A percentile compares a stretch with the other conserved stretches of the same genome.
phyloP scores from a whole-genome alignment of 495 filamentous ascomycete species.

The Darksidea phi region DNA sequence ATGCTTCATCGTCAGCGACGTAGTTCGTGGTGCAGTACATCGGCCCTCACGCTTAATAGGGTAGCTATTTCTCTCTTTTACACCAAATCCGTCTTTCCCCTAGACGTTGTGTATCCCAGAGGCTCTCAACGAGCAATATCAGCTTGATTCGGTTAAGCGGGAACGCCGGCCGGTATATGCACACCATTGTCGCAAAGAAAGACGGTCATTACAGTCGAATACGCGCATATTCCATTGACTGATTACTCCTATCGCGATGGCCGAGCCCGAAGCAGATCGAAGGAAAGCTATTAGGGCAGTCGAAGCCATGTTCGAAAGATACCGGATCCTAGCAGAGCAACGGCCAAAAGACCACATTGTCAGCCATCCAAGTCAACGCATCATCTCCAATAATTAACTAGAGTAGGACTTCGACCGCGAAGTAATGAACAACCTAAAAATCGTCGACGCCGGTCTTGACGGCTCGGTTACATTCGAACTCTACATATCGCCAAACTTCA shows the following conservation, averaged over 20 bases:
- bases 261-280: slow-evolving; percentile 8
- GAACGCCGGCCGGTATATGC: no score
- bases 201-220: no score
- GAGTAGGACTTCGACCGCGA: slow-evolving; percentile 41
- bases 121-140: no score
- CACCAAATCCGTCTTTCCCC: no score
- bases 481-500: slow-evolving; percentile 24
- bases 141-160: no score
- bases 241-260: slow-evolving; percentile 1
- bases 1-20: no score
- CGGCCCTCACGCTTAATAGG: no score
- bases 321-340: slow-evolving; percentile 21
- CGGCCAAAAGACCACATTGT: slow-evolving; percentile 29
- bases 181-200: no score
- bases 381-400: neutral
- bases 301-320: slow-evolving; percentile 46
- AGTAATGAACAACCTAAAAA: slow-evolving; percentile 43
- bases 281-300: slow-evolving; percentile 41
- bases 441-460: slow-evolving; percentile 40
- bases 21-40: no score
- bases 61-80: no score
- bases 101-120: no score
- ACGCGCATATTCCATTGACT: no score
- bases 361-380: slow-evolving; percentile 9
- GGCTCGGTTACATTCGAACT: slow-evolving; percentile 35